A percentile compares a stretch with the other conserved stretches of the same genome.
Conservation (phyloP, 768 basidiomycete species). For the Tricholomella constricta region DNA sequence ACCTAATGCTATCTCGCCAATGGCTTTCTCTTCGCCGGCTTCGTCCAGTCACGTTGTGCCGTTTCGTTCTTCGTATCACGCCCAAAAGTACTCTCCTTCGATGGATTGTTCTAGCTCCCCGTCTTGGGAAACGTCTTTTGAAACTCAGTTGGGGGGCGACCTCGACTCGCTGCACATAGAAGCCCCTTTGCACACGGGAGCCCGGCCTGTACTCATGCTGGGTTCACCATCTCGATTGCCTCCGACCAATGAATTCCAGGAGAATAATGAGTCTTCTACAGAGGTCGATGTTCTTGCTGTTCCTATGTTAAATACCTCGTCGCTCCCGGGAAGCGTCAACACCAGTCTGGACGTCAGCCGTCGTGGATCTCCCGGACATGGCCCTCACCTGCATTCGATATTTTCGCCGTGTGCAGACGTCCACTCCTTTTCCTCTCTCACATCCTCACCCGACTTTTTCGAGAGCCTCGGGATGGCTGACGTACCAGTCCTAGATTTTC, state of each 20-base stretch:
- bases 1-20: slow-evolving; percentile 13
- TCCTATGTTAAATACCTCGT: slow-evolving; percentile 24
- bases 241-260: slow-evolving; percentile 2
- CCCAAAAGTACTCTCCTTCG: slow-evolving; percentile 17
- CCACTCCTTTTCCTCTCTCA: slow-evolving; percentile 3
- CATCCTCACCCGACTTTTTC: slow-evolving; percentile 10
- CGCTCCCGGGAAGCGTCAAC: slow-evolving; percentile 29
- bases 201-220: slow-evolving; percentile 5
- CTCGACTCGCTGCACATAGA: slow-evolving; percentile 8
- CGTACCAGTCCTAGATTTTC: slow-evolving; percentile 9
- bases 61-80: slow-evolving; percentile 11
- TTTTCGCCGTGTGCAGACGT: slow-evolving; percentile 1
- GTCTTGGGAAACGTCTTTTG: slow-evolving; percentile 31
- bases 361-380: slow-evolving; percentile 9
- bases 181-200: not conserved
- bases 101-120: slow-evolving; percentile 22
- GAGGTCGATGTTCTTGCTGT: slow-evolving; percentile 25
- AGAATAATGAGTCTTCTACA: slow-evolving; percentile 21
- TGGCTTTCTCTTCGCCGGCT: slow-evolving; percentile 27
- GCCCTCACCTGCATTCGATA: not conserved
- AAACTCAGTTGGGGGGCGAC: slow-evolving; percentile 18
- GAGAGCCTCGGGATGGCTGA: slow-evolving; percentile 12
- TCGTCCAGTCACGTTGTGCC: slow-evolving; percentile 22
- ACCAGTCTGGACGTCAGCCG: slow-evolving; percentile 14
- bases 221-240: slow-evolving; percentile 9